Evolutionary conservation across 805 yeast species (phyloP), one percentile per base, ranked within the genome.

Genomic region (Hemisphaericaspora nanyangensis): DNA sequence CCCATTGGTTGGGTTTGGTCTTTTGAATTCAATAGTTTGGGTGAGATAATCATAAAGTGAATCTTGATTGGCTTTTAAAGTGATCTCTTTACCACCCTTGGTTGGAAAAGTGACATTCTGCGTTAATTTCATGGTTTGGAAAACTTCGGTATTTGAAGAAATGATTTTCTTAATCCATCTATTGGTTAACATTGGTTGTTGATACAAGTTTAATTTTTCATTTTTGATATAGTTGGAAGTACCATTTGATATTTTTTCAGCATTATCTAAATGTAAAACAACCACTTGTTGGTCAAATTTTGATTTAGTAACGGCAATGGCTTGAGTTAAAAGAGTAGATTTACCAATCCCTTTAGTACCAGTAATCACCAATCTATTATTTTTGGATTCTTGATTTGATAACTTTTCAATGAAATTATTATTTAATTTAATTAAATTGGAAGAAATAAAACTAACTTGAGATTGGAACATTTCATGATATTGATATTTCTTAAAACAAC

Each of bases 311-410:
- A 85, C 59, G 0, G 83, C 77, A 31, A 82, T 82, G 2, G 81
- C 68, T 58, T 89, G 96, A 0, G 90, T 60, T 34, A 89, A 51
- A 28, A 82, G 52, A 0, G 87, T 77, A 3, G 91, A 76, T 65
- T 89, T 90, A 6, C 97, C 97, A 8, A 76, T 71, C 35, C 96
- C 96, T 31, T 76, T 62, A 39, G 74, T 80, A 31, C 95, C 95
- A 16, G 76, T 56, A n/a, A 87, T 44, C 22, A 80, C 65, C 22
- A 74, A 50, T 49, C 82, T 70, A 52, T 79, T 82, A 10, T 60
- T 47, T 11, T 49, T 50, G 0, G 73, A 52, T 0, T 65, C 34
- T 0, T 43, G 36, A 3, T 50, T 44, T 8, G 26, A 22, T 18
- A 74, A 55, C 6, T 58, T 57, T 13, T 60, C 43, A 8, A 79